Conservation (phyloP, 2,329 filamentous ascomycete species). For the Laburnicola sp. region DNA sequence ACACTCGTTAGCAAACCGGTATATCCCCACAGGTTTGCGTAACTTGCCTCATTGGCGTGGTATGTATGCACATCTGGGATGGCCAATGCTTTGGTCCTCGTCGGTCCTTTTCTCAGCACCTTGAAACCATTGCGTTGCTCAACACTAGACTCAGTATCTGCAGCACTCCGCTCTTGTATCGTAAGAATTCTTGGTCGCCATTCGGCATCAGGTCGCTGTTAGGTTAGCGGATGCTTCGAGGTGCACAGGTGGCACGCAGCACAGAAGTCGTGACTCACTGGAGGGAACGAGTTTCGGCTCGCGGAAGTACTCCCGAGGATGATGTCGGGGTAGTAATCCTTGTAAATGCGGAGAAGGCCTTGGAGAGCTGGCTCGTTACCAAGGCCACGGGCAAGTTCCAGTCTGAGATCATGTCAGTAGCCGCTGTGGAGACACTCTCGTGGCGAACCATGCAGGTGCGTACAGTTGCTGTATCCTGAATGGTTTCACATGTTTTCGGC, state of each 20-base stretch:
- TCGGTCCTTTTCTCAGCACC: conserved; percentile 58
- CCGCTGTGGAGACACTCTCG: neutral
- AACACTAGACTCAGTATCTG: conserved; percentile 45
- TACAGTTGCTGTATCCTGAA: conserved; percentile 76
- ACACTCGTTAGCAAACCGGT: conserved; percentile 13
- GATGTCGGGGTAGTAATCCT: conserved; percentile 88
- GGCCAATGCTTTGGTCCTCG: conserved; percentile 54
- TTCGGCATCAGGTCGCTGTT: conserved; percentile 68
- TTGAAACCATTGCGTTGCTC: conserved; percentile 62
- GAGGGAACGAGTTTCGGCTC: conserved; percentile 44
- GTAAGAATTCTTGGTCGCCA: conserved; percentile 71
- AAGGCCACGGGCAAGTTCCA: conserved; percentile 53
- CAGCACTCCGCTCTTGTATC: conserved; percentile 63
- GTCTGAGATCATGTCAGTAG: conserved; percentile 38
- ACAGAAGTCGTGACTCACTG: conserved; percentile 32
- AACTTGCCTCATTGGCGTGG: conserved; percentile 64
- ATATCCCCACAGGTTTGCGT: conserved; percentile 6
- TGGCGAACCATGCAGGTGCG: conserved; percentile 7
- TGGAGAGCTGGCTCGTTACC: conserved; percentile 72
- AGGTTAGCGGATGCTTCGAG: conserved; percentile 20
- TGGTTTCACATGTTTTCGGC: conserved; percentile 79
- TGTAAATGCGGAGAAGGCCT: conserved; percentile 78
- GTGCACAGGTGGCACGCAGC: neutral
- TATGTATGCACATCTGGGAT: conserved; percentile 73
- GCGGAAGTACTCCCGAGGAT: conserved; percentile 70